Evolutionary conservation across 225 moss, liverwort and hornwort species (phyloP).

Genomic region (Pseudoscleropodium purum): DNA sequence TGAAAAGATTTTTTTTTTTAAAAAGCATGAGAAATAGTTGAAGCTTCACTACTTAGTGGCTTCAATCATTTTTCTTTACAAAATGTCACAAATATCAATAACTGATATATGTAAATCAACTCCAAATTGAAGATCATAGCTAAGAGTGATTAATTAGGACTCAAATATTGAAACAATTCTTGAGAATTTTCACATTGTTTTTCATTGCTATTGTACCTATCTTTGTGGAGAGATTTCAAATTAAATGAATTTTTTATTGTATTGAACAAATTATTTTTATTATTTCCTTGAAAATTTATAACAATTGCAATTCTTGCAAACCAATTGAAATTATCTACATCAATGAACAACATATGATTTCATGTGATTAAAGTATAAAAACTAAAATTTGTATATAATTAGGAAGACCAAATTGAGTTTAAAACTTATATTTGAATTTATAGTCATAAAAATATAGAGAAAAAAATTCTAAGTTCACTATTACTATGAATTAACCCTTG

Average conservation of each 20-base stretch:
- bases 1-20: background rate
- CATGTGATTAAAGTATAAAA: background rate
- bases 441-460: accelerated
- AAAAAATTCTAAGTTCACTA: background rate
- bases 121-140: background rate
- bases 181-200: accelerated
- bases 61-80: background rate
- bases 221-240: background rate
- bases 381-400: background rate
- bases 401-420: background rate
- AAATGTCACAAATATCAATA: accelerated
- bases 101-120: background rate
- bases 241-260: background rate
- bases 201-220: background rate
- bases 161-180: background rate
- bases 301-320: background rate
- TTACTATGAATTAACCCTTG: background rate
- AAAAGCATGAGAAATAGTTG: background rate
- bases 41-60: background rate
- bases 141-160: too few species aligned
- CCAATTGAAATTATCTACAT: background rate
- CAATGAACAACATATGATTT: background rate
- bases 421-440: background rate
- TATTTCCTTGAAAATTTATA: background rate
- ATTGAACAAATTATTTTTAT: background rate